Percentiles rank a stretch among this genome's conserved stretches.
Evolutionary conservation across 78 protist genomes (phyloP).

Genomic region (Dictyostelium firmibasis): DNA sequence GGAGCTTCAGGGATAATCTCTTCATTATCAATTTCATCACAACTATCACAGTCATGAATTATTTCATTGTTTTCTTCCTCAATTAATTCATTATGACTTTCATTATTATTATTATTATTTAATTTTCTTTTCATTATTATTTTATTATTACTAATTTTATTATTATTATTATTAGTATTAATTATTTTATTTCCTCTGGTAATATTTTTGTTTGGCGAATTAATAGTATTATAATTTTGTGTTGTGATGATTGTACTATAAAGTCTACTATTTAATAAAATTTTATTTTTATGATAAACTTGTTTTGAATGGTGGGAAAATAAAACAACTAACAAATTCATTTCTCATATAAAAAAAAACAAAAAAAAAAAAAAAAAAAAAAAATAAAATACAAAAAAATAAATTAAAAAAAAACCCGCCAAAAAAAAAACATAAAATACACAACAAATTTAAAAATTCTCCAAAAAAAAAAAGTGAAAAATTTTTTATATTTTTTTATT

Average conservation of each 20-base stretch:
- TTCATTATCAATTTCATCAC: conserved; percentile 12
- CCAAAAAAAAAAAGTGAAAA: no score
- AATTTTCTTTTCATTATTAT: not conserved
- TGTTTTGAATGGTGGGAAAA: not conserved
- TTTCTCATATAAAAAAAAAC: not conserved
- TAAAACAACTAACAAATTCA: not conserved
- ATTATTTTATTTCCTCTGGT: no score
- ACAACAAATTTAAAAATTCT: no score
- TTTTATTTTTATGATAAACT: not conserved
- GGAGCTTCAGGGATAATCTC: not conserved
- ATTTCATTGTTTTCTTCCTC: not conserved
- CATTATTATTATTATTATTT: not conserved
- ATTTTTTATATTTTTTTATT: no score
- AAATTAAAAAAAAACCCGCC: no score
- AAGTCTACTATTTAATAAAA: not conserved
- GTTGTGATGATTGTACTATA: not conserved
- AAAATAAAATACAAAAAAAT: no score
- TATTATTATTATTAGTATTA: not conserved
- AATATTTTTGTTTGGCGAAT: no score
- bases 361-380: no score
- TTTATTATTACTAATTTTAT: not conserved
- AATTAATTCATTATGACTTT: not conserved
- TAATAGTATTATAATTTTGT: no score
- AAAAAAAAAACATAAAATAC: no score
- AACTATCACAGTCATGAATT: conserved; percentile 25